Conservation (phyloP, 306 rosid genomes). For the Astragalus glycyphyllos region DNA sequence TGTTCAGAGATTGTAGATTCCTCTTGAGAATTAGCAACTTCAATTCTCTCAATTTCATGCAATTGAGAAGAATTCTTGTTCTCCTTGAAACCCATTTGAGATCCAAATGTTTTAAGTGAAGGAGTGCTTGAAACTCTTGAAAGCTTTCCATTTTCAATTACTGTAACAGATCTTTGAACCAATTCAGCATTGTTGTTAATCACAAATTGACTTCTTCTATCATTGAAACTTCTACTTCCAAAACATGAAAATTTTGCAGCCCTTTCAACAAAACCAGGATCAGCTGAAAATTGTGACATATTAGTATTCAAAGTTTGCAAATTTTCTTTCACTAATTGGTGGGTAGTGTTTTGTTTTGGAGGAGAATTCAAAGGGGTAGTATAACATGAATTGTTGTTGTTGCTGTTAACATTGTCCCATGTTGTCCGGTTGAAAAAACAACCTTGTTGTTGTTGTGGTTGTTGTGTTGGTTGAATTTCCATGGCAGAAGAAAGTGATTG, state of each 20-base stretch:
- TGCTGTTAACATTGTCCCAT: too few species aligned
- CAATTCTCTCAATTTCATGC: slow-evolving; percentile 49
- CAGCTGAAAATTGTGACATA: slow-evolving; percentile 70
- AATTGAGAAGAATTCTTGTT: slow-evolving; percentile 48
- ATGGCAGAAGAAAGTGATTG: slow-evolving; percentile 59
- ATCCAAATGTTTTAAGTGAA: slow-evolving; percentile 67
- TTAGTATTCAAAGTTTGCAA: slow-evolving; percentile 56
- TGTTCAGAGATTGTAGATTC: slow-evolving; percentile 78
- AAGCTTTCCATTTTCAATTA: slow-evolving; percentile 50
- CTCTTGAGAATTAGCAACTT: slow-evolving; percentile 62
- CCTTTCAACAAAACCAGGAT: slow-evolving; percentile 93
- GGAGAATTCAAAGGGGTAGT: slow-evolving; percentile 71
- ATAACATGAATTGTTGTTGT: slow-evolving; percentile 58
- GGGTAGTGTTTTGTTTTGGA: slow-evolving; percentile 56
- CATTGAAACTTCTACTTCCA: slow-evolving; percentile 86
- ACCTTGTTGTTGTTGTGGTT: slow-evolving; percentile 46
- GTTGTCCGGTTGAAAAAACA: slow-evolving; percentile 57
- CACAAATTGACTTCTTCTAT: slow-evolving; percentile 53
- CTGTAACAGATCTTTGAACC: slow-evolving; percentile 47
- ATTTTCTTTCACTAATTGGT: slow-evolving; percentile 49
- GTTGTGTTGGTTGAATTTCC: slow-evolving; percentile 55
- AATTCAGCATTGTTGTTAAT: slow-evolving; percentile 55
- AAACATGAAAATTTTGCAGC: slow-evolving; percentile 94
- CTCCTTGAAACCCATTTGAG: slow-evolving; percentile 54
- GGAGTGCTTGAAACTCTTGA: slow-evolving; percentile 82